phyloP scores from a whole-genome alignment of 23 red algal genomes.

The Chondrus crispus region DNA sequence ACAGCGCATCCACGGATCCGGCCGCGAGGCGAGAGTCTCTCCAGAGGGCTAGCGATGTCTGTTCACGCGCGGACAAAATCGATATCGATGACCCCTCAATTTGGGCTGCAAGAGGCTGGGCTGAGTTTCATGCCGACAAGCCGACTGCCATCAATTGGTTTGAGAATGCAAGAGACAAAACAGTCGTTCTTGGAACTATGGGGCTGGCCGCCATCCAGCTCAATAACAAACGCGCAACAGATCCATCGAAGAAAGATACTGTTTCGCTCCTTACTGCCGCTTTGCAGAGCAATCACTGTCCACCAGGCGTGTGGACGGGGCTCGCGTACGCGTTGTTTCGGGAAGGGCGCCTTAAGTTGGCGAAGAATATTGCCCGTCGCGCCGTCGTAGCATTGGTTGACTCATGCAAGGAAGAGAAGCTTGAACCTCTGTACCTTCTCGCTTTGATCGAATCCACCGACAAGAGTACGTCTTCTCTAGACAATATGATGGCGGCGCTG shows the following conservation, averaged over 20 bases:
- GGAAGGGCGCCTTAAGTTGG: conserved; percentile 5
- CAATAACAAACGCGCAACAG: not conserved
- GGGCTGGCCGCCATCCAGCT: conserved; percentile 40
- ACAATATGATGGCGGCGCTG: not conserved
- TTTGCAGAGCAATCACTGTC: conserved; percentile 37
- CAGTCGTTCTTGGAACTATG: conserved; percentile 39
- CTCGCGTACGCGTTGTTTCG: conserved; percentile 44
- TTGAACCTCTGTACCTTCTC: conserved; percentile 52
- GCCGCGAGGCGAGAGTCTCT: conserved; percentile 25
- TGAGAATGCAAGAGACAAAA: conserved; percentile 47
- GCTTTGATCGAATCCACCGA: conserved; percentile 50
- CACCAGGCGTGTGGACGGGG: conserved; percentile 55
- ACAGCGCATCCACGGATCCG: not conserved
- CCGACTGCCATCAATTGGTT: conserved; percentile 47
- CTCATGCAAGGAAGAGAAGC: conserved; percentile 8
- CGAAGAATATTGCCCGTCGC: conserved; percentile 17
- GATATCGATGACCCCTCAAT: conserved; percentile 48
- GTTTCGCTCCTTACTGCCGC: conserved; percentile 40
- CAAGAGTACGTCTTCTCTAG: not conserved
- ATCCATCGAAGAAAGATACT: conserved; percentile 15
- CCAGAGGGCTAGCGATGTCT: conserved; percentile 36
- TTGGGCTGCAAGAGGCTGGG: conserved; percentile 60
- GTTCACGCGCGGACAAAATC: conserved; percentile 47
- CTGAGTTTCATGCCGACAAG: conserved; percentile 40
- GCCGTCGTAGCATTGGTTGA: conserved; percentile 32